Evolutionary conservation across 306 rosid species (phyloP), one percentile per base, ranked within the genome.

Genomic region (Trifolium subterraneum): DNA sequence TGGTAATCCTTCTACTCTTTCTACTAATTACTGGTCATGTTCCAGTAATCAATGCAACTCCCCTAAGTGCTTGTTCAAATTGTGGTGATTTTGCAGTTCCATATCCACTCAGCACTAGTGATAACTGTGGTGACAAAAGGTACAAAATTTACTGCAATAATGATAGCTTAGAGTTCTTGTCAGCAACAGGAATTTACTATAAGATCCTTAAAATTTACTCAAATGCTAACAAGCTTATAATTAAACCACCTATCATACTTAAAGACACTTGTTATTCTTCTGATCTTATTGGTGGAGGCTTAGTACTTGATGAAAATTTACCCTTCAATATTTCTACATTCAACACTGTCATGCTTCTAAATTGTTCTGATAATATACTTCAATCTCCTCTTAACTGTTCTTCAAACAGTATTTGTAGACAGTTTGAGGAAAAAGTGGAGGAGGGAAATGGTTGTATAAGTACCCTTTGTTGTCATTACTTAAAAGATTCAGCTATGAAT

Each of bases 401-500:
- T 15, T 74, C 71, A 5, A 83, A 44, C 75, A 93, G 98, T 79
- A 39, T 88, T 0, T 93, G 98, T 23, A 85, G 93, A 80, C 64
- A 62, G 79, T 88, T 86, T 71, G 96, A 93, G 82, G 78, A 80
- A 16, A 54, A 80, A 14, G 78, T 74, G 38, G 80, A 64, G 63
- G 87, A 88, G 65, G 91, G 87, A 22, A 78, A 47, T 22, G 92
- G 78, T 31, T 93, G 96, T 47, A 72, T 56, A 52, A 42, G 55
- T 14, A 89, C 92, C 1, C 97, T 93, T 63, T 91, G 98, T 68
- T 89, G 97, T 55, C 87, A 85, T 75, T 91, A 36, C 84, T 87
- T 89, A 78, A 93, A 91, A 65, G 96, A 93, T 55, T 89, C 98
- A 1, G 86, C 89, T 71, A 93, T 93, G 98, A 91, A 81, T 81